Percentiles rank a stretch among this genome's conserved stretches.
These are phyloP conservation scores for Thuidium tamariscinum DNA, from an alignment of 225 moss, liverwort and hornwort genomes.

Conservation along the genomic window DNA sequence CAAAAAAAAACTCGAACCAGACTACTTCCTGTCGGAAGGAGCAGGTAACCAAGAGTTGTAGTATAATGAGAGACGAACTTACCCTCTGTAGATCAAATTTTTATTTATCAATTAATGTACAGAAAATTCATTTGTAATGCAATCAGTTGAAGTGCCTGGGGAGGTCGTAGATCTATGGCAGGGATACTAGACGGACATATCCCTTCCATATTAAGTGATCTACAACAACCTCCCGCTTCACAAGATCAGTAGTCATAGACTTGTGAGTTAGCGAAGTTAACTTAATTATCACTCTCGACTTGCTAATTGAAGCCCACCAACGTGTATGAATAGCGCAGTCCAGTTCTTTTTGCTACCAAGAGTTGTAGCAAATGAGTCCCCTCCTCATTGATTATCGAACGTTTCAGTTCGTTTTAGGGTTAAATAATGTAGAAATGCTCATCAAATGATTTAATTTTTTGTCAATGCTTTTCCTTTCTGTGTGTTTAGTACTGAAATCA, in stretches of 20 bases:
- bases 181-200: neutral
- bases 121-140: neutral
- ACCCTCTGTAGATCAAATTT: neutral
- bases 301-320: neutral
- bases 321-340: neutral
- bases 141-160: too few relatives aligned
- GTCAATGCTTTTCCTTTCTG: neutral
- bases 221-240: neutral
- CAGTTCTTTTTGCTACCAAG: neutral
- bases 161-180: neutral
- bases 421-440: neutral
- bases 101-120: neutral
- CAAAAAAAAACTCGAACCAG: neutral
- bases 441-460: neutral
- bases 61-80: neutral
- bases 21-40: slow-evolving; percentile 11
- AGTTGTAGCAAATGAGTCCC: too few relatives aligned
- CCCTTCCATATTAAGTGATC: neutral
- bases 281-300: neutral
- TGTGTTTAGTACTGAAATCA: neutral
- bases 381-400: neutral
- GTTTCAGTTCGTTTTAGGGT: neutral
- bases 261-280: neutral
- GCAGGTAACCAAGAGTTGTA: neutral
- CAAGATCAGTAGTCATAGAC: neutral